phyloP scores from a whole-genome alignment of 2,329 filamentous ascomycete species.

The Exserohilum rostratum region DNA sequence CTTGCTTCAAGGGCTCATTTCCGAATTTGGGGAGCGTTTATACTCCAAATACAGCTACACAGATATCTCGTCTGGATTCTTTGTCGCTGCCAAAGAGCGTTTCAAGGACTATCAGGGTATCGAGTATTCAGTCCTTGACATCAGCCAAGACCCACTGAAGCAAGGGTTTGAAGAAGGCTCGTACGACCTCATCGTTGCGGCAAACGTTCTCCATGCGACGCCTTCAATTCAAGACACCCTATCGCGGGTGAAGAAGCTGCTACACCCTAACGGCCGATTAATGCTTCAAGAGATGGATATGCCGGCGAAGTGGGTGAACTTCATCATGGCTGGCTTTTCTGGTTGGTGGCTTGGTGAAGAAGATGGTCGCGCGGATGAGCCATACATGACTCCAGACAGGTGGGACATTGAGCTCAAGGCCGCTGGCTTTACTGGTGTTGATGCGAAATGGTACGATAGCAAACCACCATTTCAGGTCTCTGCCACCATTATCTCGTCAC shows the following conservation, averaged over 20 bases:
- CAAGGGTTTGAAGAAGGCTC: not conserved
- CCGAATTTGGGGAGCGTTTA: not conserved
- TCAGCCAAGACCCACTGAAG: not conserved
- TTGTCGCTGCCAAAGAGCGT: not conserved
- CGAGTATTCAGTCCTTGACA: not conserved
- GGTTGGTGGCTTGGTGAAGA: constrained; percentile 26
- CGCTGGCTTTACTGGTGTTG: not conserved
- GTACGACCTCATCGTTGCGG: not conserved
- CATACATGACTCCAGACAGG: not conserved
- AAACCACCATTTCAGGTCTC: no score
- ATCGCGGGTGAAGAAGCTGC: not conserved
- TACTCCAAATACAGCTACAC: constrained; percentile 13
- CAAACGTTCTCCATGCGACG: not conserved
- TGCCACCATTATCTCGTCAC: no score
- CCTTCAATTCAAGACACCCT: not conserved
- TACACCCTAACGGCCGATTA: not conserved
- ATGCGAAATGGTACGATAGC: no score
- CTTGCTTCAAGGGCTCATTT: not conserved
- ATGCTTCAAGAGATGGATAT: not conserved
- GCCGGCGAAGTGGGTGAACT: constrained; percentile 11
- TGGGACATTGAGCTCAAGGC: not conserved
- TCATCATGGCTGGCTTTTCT: constrained; percentile 20
- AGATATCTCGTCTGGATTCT: constrained; percentile 21
- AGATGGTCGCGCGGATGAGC: not conserved
- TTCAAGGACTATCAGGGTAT: not conserved